Conservation (phyloP, 768 basidiomycete genomes). For the Dentipellis sp. region DNA sequence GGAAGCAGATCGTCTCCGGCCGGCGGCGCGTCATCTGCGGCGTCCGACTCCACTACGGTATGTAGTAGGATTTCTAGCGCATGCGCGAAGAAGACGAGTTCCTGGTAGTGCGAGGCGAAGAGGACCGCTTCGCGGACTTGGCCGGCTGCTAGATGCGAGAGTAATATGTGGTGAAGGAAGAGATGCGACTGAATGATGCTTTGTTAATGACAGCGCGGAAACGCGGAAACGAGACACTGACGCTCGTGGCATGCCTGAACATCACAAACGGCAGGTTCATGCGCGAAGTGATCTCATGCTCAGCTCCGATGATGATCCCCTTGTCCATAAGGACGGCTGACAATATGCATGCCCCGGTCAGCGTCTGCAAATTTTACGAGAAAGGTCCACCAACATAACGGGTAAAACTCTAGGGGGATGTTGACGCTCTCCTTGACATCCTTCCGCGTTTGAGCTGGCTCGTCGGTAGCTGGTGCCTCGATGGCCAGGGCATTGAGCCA, state of each 20-base stretch:
- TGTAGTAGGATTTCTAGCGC: conserved; percentile 92
- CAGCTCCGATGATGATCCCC: conserved; percentile 94
- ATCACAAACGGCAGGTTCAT: conserved; percentile 78
- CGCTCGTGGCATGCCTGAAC: conserved; percentile 87
- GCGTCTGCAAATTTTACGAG: neutral
- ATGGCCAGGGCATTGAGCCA: conserved; percentile 96
- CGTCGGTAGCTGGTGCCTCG: conserved; percentile 37
- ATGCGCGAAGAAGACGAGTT: conserved; percentile 88
- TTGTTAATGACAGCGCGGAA: neutral
- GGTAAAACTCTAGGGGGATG: conserved; percentile 90
- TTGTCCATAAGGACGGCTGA: conserved; percentile 97
- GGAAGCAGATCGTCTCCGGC: conserved; percentile 34
- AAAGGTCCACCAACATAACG: conserved; percentile 60
- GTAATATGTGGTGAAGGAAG: conserved; percentile 87
- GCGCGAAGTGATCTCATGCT: conserved; percentile 75
- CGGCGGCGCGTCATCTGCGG: conserved; percentile 18
- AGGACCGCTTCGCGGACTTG: conserved; percentile 69
- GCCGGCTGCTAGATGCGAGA: conserved; percentile 62
- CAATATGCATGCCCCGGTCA: conserved; percentile 1
- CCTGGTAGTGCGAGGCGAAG: conserved; percentile 81
- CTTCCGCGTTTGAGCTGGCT: conserved; percentile 25
- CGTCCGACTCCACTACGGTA: conserved; percentile 84
- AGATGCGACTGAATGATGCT: conserved; percentile 62
- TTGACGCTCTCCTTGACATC: conserved; percentile 90
- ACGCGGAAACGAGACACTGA: conserved; percentile 28